A percentile compares a stretch with the other conserved stretches of the same genome.
These are phyloP conservation scores for Thuja plicata DNA, from an alignment of 83 land plant species.

Conservation along the genomic window DNA sequence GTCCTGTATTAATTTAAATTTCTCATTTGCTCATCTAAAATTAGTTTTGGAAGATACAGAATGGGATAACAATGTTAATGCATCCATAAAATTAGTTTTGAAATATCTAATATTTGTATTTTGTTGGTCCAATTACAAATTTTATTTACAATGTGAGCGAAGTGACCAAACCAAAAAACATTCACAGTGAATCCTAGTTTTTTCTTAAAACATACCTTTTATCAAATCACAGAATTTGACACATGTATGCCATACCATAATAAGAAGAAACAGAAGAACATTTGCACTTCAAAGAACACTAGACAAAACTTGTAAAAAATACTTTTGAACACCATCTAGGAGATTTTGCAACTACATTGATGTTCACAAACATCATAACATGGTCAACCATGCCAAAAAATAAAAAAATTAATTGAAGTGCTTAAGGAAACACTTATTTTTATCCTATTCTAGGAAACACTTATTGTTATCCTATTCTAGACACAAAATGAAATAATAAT, in stretches of 20 bases:
- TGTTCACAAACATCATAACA: background rate
- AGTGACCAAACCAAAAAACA: background rate
- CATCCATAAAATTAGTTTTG: too few relatives aligned
- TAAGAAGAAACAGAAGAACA: background rate
- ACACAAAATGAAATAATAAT: too few relatives aligned
- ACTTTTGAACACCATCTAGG: background rate
- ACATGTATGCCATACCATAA: background rate
- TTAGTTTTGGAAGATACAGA: background rate
- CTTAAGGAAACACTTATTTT: background rate
- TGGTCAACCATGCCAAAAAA: background rate
- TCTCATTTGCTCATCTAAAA: background rate
- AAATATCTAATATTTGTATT: too few relatives aligned
- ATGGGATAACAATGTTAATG: background rate
- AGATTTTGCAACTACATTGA: background rate
- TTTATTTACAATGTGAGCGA: background rate
- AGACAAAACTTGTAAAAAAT: background rate
- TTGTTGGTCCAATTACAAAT: background rate
- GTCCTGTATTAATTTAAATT: too few relatives aligned
- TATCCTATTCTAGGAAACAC: too few relatives aligned
- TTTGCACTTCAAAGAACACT: background rate
- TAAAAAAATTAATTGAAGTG: background rate
- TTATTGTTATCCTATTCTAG: too few relatives aligned
- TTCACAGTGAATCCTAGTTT: background rate
- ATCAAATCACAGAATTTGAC: background rate
- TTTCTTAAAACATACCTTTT: background rate